A percentile compares a stretch with the other conserved stretches of the same genome.
phyloP scores from a whole-genome alignment of 2,329 filamentous ascomycete species.

The Amphichorda felina region DNA sequence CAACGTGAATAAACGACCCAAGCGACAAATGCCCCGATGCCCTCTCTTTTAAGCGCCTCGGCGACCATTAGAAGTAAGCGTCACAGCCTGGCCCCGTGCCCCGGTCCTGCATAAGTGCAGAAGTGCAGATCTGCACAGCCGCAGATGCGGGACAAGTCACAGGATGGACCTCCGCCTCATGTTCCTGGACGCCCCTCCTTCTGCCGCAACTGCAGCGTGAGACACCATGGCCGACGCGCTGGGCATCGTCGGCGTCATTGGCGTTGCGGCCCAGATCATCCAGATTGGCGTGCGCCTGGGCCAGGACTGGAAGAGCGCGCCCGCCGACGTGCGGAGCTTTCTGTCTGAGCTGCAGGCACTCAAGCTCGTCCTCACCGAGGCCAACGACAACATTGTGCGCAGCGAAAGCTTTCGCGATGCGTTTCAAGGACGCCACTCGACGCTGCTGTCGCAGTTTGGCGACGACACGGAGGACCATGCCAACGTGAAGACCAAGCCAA shows the following conservation, averaged over 20 bases:
- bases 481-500: no score
- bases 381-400: slow-evolving; percentile 2
- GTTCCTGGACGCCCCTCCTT: no score
- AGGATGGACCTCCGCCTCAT: no score
- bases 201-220: no score
- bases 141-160: no score
- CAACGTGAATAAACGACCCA: no score
- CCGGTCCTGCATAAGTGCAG: no score
- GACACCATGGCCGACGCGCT: slow-evolving; percentile 2
- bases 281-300: slow-evolving; percentile 1
- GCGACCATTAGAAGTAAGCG: no score
- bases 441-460: neutral
- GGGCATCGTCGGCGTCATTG: slow-evolving; percentile 3
- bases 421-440: neutral
- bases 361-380: slow-evolving; percentile 6
- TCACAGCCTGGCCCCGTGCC: no score
- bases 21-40: no score
- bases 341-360: slow-evolving; percentile 5
- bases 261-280: slow-evolving; percentile 12
- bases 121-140: no score
- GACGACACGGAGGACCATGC: neutral
- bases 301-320: slow-evolving; percentile 7
- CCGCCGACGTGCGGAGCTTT: slow-evolving; percentile 4
- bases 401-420: neutral
- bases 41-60: no score